Evolutionary conservation across 1,284 basidiomycete genomes (phyloP).

Genomic region (Lignosus rhinocerotis): DNA sequence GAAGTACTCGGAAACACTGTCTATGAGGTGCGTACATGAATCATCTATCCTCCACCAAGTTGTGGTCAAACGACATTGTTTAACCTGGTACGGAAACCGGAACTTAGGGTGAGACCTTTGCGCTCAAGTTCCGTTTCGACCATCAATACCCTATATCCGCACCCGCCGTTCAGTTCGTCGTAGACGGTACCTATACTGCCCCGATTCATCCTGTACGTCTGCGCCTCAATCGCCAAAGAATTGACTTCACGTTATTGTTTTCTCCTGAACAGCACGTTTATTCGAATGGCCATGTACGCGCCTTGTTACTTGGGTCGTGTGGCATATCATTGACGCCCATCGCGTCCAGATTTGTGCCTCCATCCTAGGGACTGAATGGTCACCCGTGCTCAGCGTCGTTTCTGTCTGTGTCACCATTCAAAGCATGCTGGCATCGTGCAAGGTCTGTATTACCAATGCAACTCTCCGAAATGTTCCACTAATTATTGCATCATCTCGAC

Average conservation of each 20-base stretch:
- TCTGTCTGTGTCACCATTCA: slow-evolving; percentile 81
- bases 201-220: slow-evolving; percentile 73
- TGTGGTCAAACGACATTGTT: background rate
- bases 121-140: slow-evolving; percentile 78
- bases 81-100: background rate
- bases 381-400: slow-evolving; percentile 77
- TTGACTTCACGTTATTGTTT: background rate
- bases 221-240: background rate
- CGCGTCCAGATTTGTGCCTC: slow-evolving; percentile 73
- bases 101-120: slow-evolving; percentile 69
- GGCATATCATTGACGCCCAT: background rate
- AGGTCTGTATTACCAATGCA: slow-evolving; percentile 42
- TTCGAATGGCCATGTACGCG: slow-evolving; percentile 79
- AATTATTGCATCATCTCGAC: slow-evolving; percentile 3
- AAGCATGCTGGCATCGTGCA: slow-evolving; percentile 87
- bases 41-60: background rate
- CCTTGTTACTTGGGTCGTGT: slow-evolving; percentile 5
- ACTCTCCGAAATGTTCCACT: background rate
- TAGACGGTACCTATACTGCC: slow-evolving; percentile 57
- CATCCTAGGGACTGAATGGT: slow-evolving; percentile 85
- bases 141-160: slow-evolving; percentile 76
- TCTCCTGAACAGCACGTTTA: slow-evolving; percentile 65
- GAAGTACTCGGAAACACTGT: slow-evolving; percentile 79
- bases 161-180: slow-evolving; percentile 81
- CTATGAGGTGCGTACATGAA: slow-evolving; percentile 53